These are phyloP conservation scores for Diospyros lotus DNA, from an alignment of 148 eudicot species.

Conservation along the genomic window DNA sequence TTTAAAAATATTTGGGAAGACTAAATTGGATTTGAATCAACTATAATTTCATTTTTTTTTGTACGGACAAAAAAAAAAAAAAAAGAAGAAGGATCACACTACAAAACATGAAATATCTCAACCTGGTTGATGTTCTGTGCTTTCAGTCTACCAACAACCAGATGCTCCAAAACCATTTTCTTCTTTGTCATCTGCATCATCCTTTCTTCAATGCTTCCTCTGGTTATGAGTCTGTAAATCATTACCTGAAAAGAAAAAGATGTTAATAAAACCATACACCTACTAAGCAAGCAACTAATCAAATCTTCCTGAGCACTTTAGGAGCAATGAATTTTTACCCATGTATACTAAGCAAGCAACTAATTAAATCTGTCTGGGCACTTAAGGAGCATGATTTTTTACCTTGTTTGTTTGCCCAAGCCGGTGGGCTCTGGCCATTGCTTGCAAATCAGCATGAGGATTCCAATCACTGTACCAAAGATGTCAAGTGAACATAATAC, in stretches of 20 bases:
- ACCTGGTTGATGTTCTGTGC: background rate
- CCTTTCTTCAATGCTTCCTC: constrained; percentile 97
- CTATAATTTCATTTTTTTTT: too few species aligned
- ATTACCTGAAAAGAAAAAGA: constrained; percentile 56
- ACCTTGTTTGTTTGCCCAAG: constrained; percentile 98
- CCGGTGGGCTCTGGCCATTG: constrained; percentile 99
- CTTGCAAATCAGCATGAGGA: constrained; percentile 99
- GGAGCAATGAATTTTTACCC: background rate
- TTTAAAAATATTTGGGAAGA: too few species aligned
- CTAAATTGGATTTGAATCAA: too few species aligned
- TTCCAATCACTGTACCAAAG: constrained; percentile 80
- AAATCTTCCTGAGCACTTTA: background rate
- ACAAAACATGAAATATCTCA: too few species aligned
- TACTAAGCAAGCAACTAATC: background rate
- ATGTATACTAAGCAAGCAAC: background rate
- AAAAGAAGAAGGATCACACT: too few species aligned
- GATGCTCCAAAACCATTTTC: constrained; percentile 97
- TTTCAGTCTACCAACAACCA: constrained; percentile 97
- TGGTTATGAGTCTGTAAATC: constrained; percentile 85
- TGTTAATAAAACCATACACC: too few species aligned
- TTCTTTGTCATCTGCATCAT: constrained; percentile 99
- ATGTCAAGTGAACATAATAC: background rate
- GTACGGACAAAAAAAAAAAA: too few species aligned
- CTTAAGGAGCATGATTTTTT: constrained; percentile 5
- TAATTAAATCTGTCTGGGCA: background rate